Evolutionary conservation across 2,329 filamentous ascomycete species (phyloP).

Genomic region (Beauveria medogensis): DNA sequence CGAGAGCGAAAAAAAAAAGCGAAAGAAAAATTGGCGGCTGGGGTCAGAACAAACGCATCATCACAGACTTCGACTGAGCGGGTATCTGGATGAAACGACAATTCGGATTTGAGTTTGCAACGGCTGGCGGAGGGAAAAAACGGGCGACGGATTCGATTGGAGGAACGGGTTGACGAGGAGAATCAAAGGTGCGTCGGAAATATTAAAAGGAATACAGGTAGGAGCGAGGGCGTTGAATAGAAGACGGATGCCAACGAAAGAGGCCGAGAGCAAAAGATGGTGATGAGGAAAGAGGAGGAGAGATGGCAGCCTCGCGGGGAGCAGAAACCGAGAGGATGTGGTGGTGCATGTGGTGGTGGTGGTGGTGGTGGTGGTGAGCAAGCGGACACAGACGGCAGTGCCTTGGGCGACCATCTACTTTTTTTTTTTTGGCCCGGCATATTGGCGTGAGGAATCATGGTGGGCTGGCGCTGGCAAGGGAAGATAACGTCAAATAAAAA

Average conservation of each 20-base stretch:
- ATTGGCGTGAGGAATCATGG: not conserved
- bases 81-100: not conserved
- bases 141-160: not conserved
- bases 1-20: not conserved
- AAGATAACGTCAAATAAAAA: too few relatives aligned
- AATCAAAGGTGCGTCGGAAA: not conserved
- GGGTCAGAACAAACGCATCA: not conserved
- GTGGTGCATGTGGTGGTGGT: too few relatives aligned
- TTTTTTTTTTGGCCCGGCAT: not conserved
- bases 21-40: not conserved
- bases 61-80: not conserved
- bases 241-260: not conserved
- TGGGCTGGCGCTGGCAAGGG: too few relatives aligned
- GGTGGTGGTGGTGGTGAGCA: not conserved
- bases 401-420: not conserved
- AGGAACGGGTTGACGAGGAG: not conserved
- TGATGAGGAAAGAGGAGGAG: not conserved
- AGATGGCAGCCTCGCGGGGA: not conserved
- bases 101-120: not conserved
- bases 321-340: not conserved
- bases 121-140: not conserved
- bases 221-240: not conserved
- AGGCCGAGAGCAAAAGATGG: not conserved
- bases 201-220: not conserved
- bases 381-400: not conserved